Evolutionary conservation across 352 stramenopile species (phyloP).

Genomic region (Phytopythium montanum): DNA sequence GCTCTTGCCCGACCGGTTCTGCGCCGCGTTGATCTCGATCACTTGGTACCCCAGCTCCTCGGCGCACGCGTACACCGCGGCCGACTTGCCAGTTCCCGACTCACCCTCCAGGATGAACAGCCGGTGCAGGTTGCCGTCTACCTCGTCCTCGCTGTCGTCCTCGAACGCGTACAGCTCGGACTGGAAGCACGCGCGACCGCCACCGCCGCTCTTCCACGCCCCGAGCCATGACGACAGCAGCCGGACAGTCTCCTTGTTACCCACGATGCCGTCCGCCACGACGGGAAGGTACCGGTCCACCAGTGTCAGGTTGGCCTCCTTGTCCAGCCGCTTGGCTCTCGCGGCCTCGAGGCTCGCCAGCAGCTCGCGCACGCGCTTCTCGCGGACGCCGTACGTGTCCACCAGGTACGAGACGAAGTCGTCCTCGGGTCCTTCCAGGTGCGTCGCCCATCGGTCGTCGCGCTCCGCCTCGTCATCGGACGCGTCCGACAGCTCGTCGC

Average conservation of each 20-base stretch:
- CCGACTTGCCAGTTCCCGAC: slow-evolving; percentile 70
- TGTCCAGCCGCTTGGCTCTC: slow-evolving; percentile 36
- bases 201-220: slow-evolving; percentile 64
- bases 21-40: slow-evolving; percentile 83
- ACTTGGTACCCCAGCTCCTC: slow-evolving; percentile 81
- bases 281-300: slow-evolving; percentile 69
- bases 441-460: slow-evolving; percentile 2
- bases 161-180: slow-evolving; percentile 69
- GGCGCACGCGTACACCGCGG: slow-evolving; percentile 73
- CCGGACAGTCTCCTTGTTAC: slow-evolving; percentile 59
- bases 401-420: slow-evolving; percentile 52
- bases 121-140: slow-evolving; percentile 46
- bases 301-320: slow-evolving; percentile 51
- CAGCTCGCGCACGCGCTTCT: slow-evolving; percentile 55
- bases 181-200: slow-evolving; percentile 49
- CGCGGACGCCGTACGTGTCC: slow-evolving; percentile 39
- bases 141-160: slow-evolving; percentile 52
- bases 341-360: slow-evolving; percentile 41
- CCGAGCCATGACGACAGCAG: slow-evolving; percentile 68
- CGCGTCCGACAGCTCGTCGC: background rate
- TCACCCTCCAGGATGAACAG: slow-evolving; percentile 76
- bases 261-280: slow-evolving; percentile 53
- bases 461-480: slow-evolving; percentile 4
- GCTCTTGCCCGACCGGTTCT: slow-evolving; percentile 63
- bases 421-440: slow-evolving; percentile 15